Evolutionary conservation across 345 rosid genomes (phyloP).

Genomic region (Salix suchowensis): DNA sequence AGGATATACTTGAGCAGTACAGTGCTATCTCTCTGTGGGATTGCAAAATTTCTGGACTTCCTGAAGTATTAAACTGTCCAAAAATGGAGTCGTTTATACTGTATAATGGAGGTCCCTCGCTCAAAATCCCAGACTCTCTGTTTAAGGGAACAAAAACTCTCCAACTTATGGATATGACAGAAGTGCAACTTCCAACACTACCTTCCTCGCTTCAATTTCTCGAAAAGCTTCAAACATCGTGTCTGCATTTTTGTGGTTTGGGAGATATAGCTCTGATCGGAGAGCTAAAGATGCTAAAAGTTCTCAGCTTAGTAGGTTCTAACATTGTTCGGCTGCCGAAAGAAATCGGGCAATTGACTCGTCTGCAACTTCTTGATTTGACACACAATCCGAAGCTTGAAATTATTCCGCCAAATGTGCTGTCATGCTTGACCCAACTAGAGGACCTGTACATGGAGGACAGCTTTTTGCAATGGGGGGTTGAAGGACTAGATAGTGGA

Average conservation of each 20-base stretch:
- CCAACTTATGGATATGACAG: slow-evolving; percentile 6
- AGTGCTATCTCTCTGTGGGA: neutral
- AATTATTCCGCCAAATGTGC: slow-evolving; percentile 8
- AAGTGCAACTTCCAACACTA: neutral
- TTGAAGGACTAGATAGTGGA: neutral
- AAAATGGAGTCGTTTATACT: slow-evolving; percentile 6
- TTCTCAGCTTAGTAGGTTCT: slow-evolving; percentile 16
- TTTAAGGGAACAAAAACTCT: slow-evolving; percentile 1
- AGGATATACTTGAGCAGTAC: neutral
- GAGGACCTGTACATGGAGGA: slow-evolving; percentile 19
- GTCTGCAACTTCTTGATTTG: slow-evolving; percentile 19
- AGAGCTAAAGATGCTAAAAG: slow-evolving; percentile 4
- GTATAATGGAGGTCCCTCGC: neutral
- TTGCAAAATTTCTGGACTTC: neutral
- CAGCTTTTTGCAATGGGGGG: slow-evolving; percentile 5
- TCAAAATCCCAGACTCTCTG: neutral
- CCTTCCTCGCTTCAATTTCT: slow-evolving; percentile 10
- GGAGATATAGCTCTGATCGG: slow-evolving; percentile 8
- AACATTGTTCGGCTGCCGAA: neutral
- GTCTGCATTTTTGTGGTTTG: neutral
- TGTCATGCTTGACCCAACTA: slow-evolving; percentile 5
- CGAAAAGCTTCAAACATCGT: slow-evolving; percentile 13
- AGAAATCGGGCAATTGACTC: slow-evolving; percentile 1
- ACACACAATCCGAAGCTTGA: neutral
- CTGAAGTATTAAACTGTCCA: slow-evolving; percentile 9